These are phyloP conservation scores for Pleurotus eryngii DNA, from an alignment of 768 basidiomycete genomes.

Conservation along the genomic window DNA sequence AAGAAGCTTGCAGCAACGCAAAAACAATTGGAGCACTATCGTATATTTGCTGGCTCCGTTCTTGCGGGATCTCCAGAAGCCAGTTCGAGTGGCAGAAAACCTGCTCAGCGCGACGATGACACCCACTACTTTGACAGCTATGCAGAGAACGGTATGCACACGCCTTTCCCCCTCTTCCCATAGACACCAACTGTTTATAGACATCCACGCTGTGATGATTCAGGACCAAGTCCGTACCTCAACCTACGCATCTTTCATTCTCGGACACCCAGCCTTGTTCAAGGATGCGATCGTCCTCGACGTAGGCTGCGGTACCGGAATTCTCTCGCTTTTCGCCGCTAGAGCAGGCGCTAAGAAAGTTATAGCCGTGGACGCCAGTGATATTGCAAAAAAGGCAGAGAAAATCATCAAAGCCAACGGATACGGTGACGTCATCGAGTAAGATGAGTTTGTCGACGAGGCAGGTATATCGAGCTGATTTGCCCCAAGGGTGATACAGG, in stretches of 20 bases:
- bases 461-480: no score
- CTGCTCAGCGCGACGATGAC: conserved; percentile 73
- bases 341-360: conserved; percentile 87
- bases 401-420: conserved; percentile 78
- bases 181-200: conserved; percentile 30
- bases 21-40: conserved; percentile 62
- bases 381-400: conserved; percentile 72
- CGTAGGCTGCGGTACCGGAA: conserved; percentile 95
- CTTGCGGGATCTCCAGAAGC: conserved; percentile 38
- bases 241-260: conserved; percentile 88
- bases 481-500: conserved; percentile 58
- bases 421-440: conserved; percentile 67
- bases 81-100: conserved; percentile 16
- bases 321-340: conserved; percentile 88
- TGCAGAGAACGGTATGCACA: conserved; percentile 68
- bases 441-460: background rate
- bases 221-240: conserved; percentile 93
- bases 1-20: conserved; percentile 56
- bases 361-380: conserved; percentile 88
- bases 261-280: conserved; percentile 79
- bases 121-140: conserved; percentile 94
- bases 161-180: no score
- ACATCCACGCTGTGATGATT: conserved; percentile 96
- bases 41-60: conserved; percentile 44
- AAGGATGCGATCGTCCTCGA: conserved; percentile 86